Base-by-base conservation (phyloP, 768 basidiomycete genomes). In the Rhodotorula kratochvilovae region DNA sequence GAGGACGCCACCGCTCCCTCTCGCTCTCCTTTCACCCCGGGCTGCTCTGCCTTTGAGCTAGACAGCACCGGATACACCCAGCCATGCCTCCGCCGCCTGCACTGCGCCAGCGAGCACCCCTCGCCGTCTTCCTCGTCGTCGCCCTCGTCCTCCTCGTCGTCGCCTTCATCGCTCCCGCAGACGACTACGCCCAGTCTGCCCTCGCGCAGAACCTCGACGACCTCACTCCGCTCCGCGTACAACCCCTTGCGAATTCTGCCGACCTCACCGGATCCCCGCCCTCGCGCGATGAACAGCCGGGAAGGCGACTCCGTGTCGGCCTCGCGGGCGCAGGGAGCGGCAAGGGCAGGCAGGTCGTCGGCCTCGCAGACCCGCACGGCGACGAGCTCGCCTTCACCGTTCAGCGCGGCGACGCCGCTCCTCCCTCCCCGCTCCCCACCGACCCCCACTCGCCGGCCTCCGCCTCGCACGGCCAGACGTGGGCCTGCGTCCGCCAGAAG, bases 341-440 rank as follows among this genome's bases (percentile, higher is more conserved):
- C 36, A 58, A 58, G 57, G 46, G 46, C 25, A 51, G 11, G 7
- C 61, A 53, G 48, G 3, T 11, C 16, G 48, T 50, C 21, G 19
- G 19, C 4, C 48, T 33, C 27, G 13, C 16, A 5, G 16, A 15
- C 36, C 17, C 25, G 11, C 1, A 7, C 39, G 29, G 16, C 16
- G 54, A 45, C 43, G 39, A 35, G 21, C 63, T 64, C 31, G 29
- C 54, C 25, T 64, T 64, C 43, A 46, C 63, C 43, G 42, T 64
- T 31, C 63, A 55, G 29, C 63, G 31, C 59, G 17, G 19, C 60
- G 45, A 17, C 21, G 1, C 17, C 12, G n/a, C 39, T 23, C 16
- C 33, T 19, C n/a, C 42, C 23, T 10, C 42, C 31, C 31, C 51
- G 3, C 36, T 23, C 39, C 36, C 33, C 35, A 6, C 35, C 55